phyloP scores from a whole-genome alignment of 768 basidiomycete genomes.

The Hypsizygus marmoreus region DNA sequence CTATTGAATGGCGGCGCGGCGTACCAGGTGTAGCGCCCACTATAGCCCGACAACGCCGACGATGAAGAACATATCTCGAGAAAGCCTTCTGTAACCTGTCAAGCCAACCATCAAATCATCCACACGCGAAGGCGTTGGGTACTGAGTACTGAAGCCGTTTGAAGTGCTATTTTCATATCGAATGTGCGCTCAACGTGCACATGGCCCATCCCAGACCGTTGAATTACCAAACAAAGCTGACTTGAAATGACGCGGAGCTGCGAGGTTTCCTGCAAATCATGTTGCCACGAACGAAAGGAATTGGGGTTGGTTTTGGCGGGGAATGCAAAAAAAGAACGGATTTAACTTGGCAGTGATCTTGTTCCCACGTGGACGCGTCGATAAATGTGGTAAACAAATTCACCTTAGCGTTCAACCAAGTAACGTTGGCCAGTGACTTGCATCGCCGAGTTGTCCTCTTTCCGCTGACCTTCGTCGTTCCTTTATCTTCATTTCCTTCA shows the following conservation, averaged over 20 bases:
- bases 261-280: slow-evolving; percentile 4
- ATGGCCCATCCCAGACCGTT: too few relatives aligned
- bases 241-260: slow-evolving; percentile 2
- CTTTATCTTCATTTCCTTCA: slow-evolving; percentile 8
- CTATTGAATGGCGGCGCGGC: too few relatives aligned
- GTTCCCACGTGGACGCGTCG: slow-evolving; percentile 19
- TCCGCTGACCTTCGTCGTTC: slow-evolving; percentile 4
- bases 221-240: too few relatives aligned
- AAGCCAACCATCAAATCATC: too few relatives aligned
- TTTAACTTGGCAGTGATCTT: not conserved
- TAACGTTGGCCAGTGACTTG: slow-evolving; percentile 3
- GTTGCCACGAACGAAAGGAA: slow-evolving; percentile 10
- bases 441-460: slow-evolving; percentile 6
- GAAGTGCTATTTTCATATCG: too few relatives aligned
- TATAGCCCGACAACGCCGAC: too few relatives aligned
- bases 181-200: too few relatives aligned
- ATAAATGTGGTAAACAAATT: slow-evolving; percentile 13
- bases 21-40: too few relatives aligned
- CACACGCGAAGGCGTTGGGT: too few relatives aligned
- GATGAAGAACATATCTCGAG: too few relatives aligned
- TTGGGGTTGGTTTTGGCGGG: not conserved
- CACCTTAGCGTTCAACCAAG: not conserved
- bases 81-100: too few relatives aligned
- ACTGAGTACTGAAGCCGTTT: too few relatives aligned
- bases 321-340: not conserved